Base-by-base conservation (phyloP, 108 stramenopile genomes). In the Nitzschia putrida region DNA sequence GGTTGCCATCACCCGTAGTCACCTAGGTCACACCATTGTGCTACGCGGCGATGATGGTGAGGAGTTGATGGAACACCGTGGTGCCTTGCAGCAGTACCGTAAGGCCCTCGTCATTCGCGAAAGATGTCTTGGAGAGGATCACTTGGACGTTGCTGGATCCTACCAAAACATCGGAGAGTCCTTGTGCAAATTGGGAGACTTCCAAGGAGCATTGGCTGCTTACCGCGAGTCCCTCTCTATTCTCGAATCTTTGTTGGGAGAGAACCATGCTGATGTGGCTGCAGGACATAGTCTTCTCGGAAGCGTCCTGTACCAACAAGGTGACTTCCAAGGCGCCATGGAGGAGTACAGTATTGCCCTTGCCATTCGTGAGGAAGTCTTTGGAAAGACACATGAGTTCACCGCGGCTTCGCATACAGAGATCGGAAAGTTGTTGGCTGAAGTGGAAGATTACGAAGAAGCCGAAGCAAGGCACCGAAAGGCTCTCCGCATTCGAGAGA, bases 81-180 rank as follows among this genome's bases (percentile, higher is more conserved):
- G 69, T 42, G 81, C 81, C 5, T 66, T 82, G 18, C 69, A 78
- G 53, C 66, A 78, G 44, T 79, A 77, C 60, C 39, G 72, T 49
- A 82, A 75, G 73, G 81, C 81, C 8, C 77, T 82, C 6, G 68
- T 71, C 29, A 75, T 82, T 40, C 65, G 73, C 40, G 69, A 75
- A 44, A 72, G 66, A 18, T 68, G 72, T 38, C 71, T 72, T 4
- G 80, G 80, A 47, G 63, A 66, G 20, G 68, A 75, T 26, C 77
- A 82, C 53, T 52, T 69, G 45, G 71, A 72, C 55, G 68, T 69
- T 26, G 80, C 80, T 29, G 71, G 56, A 9, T 81, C 71, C 34
- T 81, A 76, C 39, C 70, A 76, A 34, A 72, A 76, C 40, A 76
- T 76, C 24, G 80, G 80, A 44, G 66, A 49, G n/a, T 66, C 71